Conservation (phyloP, 805 yeast species). For the Lachancea cidri region DNA sequence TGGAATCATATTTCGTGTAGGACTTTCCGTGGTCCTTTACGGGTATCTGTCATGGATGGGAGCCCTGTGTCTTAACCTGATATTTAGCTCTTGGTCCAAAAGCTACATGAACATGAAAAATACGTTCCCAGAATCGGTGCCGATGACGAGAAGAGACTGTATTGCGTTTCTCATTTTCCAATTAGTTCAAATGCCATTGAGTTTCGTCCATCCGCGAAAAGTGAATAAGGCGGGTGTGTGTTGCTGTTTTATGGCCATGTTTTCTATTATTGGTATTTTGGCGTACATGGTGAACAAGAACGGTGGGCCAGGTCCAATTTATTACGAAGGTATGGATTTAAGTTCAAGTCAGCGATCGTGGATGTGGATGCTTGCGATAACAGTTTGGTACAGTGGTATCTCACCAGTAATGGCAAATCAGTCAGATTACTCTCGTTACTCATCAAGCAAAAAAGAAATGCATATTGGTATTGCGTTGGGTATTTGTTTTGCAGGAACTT, state of each 20-base stretch:
- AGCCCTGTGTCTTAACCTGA: constrained; percentile 34
- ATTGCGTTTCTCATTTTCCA: constrained; percentile 40
- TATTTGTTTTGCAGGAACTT: constrained; percentile 33
- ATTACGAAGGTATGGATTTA: constrained; percentile 22
- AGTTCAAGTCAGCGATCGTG: constrained; percentile 32
- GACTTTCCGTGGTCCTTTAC: constrained; percentile 37
- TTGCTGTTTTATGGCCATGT: constrained; percentile 25
- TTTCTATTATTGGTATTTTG: constrained; percentile 31
- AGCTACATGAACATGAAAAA: constrained; percentile 24
- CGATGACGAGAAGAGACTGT: constrained; percentile 36
- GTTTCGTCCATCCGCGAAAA: constrained; percentile 31
- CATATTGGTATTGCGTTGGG: constrained; percentile 30
- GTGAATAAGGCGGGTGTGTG: constrained; percentile 25
- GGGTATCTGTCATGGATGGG: constrained; percentile 37
- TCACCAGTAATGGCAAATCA: constrained; percentile 38
- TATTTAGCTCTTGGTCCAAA: constrained; percentile 29
- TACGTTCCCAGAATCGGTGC: constrained; percentile 28
- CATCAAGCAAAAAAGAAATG: constrained; percentile 24
- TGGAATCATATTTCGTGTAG: constrained; percentile 35
- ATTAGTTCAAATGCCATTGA: constrained; percentile 27
- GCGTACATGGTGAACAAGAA: constrained; percentile 30
- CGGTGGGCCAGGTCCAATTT: constrained; percentile 34
- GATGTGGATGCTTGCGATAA: constrained; percentile 39
- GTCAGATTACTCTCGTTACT: constrained; percentile 38
- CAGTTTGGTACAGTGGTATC: constrained; percentile 38